A percentile compares a stretch with the other conserved stretches of the same genome.
phyloP scores from a whole-genome alignment of 1,139 yeast species.

The Geotrichum restrictum region DNA sequence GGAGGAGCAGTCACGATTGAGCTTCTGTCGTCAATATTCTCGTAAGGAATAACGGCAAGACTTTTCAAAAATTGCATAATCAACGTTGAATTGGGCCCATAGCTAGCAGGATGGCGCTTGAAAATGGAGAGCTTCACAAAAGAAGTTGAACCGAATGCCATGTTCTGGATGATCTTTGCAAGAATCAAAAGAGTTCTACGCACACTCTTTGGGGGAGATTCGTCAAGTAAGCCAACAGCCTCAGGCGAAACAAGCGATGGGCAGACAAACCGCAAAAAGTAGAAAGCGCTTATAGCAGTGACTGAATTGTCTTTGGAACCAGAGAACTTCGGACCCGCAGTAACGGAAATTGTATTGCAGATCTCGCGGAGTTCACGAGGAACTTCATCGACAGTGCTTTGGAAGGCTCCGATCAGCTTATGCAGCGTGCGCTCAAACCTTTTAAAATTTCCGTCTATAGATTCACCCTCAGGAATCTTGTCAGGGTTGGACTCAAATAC shows the following conservation, averaged over 20 bases:
- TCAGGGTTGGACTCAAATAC: constrained; percentile 53
- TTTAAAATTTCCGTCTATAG: constrained; percentile 44
- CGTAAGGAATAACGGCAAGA: constrained; percentile 21
- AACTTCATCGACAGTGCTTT: constrained; percentile 48
- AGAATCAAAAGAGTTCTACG: constrained; percentile 67
- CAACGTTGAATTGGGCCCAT: constrained; percentile 15
- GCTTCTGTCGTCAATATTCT: neutral
- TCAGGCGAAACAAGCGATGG: constrained; percentile 87
- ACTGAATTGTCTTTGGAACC: constrained; percentile 47
- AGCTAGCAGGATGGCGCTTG: constrained; percentile 20
- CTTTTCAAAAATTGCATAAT: constrained; percentile 20
- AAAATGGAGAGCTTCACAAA: constrained; percentile 58
- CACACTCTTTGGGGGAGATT: constrained; percentile 40
- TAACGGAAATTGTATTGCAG: constrained; percentile 56
- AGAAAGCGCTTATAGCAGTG: constrained; percentile 77
- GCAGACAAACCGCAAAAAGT: constrained; percentile 73
- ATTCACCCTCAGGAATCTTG: constrained; percentile 44
- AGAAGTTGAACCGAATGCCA: constrained; percentile 73
- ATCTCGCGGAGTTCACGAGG: constrained; percentile 64
- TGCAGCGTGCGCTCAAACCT: constrained; percentile 56
- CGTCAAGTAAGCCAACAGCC: constrained; percentile 42
- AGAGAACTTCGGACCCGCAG: constrained; percentile 58
- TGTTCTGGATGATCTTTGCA: constrained; percentile 74
- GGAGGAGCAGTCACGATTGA: neutral
- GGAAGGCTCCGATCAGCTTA: constrained; percentile 54